Percentiles rank a stretch among this genome's conserved stretches.
Evolutionary conservation across 306 rosid species (phyloP).

Genomic region (barrel medic (Medicago truncatula)): DNA sequence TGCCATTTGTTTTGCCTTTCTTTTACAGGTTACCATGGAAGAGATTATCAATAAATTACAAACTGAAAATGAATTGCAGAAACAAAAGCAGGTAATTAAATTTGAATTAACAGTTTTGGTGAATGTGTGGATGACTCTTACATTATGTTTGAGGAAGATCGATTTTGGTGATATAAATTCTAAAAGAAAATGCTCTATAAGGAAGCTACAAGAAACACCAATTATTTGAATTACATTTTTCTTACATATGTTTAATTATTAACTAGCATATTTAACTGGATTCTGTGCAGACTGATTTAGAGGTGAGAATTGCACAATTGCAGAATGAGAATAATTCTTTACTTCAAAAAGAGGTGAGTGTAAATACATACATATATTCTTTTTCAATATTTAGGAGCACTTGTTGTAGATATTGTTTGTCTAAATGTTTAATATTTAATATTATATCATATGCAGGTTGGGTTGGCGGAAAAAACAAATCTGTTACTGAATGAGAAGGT

Average conservation of each 20-base stretch:
- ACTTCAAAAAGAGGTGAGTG: constrained; percentile 62
- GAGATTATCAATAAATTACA: constrained; percentile 57
- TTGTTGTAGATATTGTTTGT: constrained; percentile 28
- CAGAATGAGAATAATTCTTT: constrained; percentile 60
- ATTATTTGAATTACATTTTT: constrained; percentile 22
- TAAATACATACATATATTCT: background rate
- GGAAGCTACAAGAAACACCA: background rate
- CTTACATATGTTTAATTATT: constrained; percentile 34
- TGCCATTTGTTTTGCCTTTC: constrained; percentile 32
- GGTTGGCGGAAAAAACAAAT: background rate
- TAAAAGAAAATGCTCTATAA: constrained; percentile 4
- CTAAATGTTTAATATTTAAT: constrained; percentile 27
- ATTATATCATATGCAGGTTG: constrained; percentile 43
- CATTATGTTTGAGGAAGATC: background rate
- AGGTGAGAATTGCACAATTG: constrained; percentile 55
- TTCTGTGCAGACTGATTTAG: constrained; percentile 61
- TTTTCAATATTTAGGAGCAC: constrained; percentile 17
- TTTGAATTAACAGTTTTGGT: constrained; percentile 35
- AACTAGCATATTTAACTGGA: constrained; percentile 33
- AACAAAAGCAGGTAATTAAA: constrained; percentile 52
- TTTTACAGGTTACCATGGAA: constrained; percentile 60
- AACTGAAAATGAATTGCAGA: constrained; percentile 55
- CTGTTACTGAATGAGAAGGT: constrained; percentile 45
- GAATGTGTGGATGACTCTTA: constrained; percentile 28
- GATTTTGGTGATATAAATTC: background rate